phyloP scores from a whole-genome alignment of 1,139 yeast genomes.

The Sugiyamaella japonica region DNA sequence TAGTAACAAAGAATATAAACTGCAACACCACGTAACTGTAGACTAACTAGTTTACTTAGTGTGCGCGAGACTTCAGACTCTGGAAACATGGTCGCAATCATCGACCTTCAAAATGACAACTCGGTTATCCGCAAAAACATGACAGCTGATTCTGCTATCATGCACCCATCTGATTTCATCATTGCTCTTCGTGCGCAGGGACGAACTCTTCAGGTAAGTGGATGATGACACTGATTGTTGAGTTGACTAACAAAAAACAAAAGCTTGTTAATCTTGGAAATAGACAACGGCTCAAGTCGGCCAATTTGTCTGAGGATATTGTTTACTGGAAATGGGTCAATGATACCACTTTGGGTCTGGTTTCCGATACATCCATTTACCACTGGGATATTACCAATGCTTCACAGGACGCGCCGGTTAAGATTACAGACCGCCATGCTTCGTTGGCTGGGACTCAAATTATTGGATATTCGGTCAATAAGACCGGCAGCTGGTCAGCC shows the following conservation, averaged over 20 bases:
- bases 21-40: not conserved
- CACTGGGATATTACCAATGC: slow-evolving; percentile 87
- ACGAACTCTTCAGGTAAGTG: slow-evolving; percentile 69
- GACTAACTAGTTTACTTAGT: slow-evolving; percentile 42
- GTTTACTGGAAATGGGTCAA: slow-evolving; percentile 95
- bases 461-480: slow-evolving; percentile 84
- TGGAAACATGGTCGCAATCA: slow-evolving; percentile 85
- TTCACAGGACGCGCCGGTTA: slow-evolving; percentile 71
- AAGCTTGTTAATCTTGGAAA: slow-evolving; percentile 78
- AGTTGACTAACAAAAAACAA: not conserved
- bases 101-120: slow-evolving; percentile 75
- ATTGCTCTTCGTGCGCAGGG: slow-evolving; percentile 96
- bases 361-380: slow-evolving; percentile 73
- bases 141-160: slow-evolving; percentile 97
- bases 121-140: slow-evolving; percentile 82
- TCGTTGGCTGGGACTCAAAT: slow-evolving; percentile 80
- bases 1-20: too few species aligned
- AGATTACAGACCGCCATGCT: slow-evolving; percentile 81
- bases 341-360: slow-evolving; percentile 72
- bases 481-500: slow-evolving; percentile 88
- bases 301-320: slow-evolving; percentile 83
- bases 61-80: slow-evolving; percentile 75
- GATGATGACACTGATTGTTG: not conserved
- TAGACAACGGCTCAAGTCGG: slow-evolving; percentile 86
- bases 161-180: slow-evolving; percentile 88